Evolutionary conservation across 2,329 filamentous ascomycete genomes (phyloP).

Genomic region (Aspergillus sp.): DNA sequence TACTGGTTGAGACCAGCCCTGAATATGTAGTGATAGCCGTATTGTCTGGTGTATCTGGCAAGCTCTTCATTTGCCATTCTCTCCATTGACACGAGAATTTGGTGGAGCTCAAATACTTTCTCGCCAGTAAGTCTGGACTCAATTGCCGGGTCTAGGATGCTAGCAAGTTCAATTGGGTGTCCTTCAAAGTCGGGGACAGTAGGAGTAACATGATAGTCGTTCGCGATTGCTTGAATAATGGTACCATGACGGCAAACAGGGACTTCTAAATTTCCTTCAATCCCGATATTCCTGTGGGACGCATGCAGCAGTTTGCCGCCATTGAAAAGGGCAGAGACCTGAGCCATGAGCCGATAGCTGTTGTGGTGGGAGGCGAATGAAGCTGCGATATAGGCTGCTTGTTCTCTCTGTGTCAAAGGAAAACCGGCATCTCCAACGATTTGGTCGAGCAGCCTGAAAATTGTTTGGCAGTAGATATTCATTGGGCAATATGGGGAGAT

Average conservation of each 20-base stretch:
- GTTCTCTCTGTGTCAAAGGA: constrained; percentile 8
- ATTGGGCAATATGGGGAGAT: constrained; percentile 1
- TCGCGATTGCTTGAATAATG: constrained; percentile 14
- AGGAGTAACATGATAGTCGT: constrained; percentile 17
- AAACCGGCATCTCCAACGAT: constrained; percentile 7
- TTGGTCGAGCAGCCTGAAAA: constrained; percentile 13
- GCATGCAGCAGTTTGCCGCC: constrained; percentile 2
- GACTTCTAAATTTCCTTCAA: neutral
- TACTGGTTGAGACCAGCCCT: constrained; percentile 27
- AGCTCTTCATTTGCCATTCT: constrained; percentile 24
- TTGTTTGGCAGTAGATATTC: constrained; percentile 1
- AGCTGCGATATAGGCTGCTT: constrained; percentile 17
- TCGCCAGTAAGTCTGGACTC: constrained; percentile 10
- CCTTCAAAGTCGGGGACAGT: constrained; percentile 24
- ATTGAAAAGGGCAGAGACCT: constrained; percentile 6
- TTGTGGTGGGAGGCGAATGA: constrained; percentile 19
- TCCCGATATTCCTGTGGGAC: neutral
- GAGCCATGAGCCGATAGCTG: constrained; percentile 20
- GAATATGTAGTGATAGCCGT: constrained; percentile 28
- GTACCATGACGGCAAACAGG: constrained; percentile 14
- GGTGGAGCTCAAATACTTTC: constrained; percentile 17
- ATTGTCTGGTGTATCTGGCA: constrained; percentile 15
- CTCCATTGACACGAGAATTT: constrained; percentile 20
- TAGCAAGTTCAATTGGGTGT: constrained; percentile 20
- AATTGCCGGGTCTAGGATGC: constrained; percentile 18